Evolutionary conservation across 768 basidiomycete species (phyloP).

Genomic region (Amanita muscaria): DNA sequence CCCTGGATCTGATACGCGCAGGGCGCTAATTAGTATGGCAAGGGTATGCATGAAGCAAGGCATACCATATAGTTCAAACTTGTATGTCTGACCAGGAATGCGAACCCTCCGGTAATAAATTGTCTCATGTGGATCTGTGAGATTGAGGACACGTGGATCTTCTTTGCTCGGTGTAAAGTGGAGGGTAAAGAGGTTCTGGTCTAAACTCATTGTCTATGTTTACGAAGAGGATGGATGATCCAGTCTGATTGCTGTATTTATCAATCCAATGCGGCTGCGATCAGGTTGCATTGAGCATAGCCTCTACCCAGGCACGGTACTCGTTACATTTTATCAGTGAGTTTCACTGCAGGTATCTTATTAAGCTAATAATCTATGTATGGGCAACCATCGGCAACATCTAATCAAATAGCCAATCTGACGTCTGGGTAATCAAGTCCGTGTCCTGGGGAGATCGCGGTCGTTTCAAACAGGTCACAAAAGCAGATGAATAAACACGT

Average conservation of each 20-base stretch:
- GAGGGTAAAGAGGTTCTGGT: conserved; percentile 82
- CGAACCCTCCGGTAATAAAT: conserved; percentile 70
- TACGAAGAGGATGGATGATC: background rate
- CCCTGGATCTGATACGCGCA: conserved; percentile 40
- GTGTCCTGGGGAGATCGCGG: background rate
- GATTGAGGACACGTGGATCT: conserved; percentile 55
- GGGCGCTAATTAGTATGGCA: too few relatives aligned
- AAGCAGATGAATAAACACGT: background rate
- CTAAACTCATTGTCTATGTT: conserved; percentile 68
- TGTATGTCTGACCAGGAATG: conserved; percentile 44
- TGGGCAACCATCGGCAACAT: too few relatives aligned
- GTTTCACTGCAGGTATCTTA: conserved; percentile 2
- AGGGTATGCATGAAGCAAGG: background rate
- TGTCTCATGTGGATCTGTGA: conserved; percentile 54
- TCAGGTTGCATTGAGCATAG: conserved; percentile 1
- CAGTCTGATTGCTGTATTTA: conserved; percentile 1
- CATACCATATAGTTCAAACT: conserved; percentile 61
- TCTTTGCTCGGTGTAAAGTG: conserved; percentile 50
- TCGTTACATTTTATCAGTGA: background rate
- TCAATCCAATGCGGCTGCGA: background rate
- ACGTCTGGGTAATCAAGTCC: conserved; percentile 4
- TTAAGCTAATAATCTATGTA: conserved; percentile 7
- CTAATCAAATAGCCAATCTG: too few relatives aligned
- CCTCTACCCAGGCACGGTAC: background rate
- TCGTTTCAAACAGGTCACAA: conserved; percentile 8